phyloP scores from a whole-genome alignment of 768 basidiomycete species.

The Boletus vinaceobasis region DNA sequence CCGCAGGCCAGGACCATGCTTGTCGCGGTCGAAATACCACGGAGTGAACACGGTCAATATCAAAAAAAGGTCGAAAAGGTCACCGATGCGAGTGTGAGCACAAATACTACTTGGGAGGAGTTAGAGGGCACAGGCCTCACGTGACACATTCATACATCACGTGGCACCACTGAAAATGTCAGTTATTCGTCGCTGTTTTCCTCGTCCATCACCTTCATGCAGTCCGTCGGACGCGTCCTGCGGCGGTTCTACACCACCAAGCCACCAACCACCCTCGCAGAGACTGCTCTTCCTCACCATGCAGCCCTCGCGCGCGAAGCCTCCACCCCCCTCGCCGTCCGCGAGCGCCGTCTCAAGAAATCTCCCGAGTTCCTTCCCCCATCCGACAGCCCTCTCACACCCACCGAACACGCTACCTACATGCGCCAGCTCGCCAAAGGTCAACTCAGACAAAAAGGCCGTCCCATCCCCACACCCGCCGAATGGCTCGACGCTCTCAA shows the following conservation, averaged over 20 bases:
- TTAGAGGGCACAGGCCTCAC: not conserved
- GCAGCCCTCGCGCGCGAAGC: constrained; percentile 55
- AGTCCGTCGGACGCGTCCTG: constrained; percentile 28
- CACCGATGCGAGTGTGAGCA: not conserved
- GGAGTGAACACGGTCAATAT: constrained; percentile 5
- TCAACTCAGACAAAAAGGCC: constrained; percentile 37
- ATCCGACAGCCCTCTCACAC: constrained; percentile 56
- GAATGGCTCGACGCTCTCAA: constrained; percentile 61
- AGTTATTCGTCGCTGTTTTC: not conserved
- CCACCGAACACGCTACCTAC: constrained; percentile 61
- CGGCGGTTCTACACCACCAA: constrained; percentile 40
- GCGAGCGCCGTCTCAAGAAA: constrained; percentile 58
- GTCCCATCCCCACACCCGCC: constrained; percentile 42
- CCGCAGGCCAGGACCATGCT: constrained; percentile 40
- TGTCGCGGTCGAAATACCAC: not conserved
- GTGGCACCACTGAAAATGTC: not conserved
- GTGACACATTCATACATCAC: not conserved
- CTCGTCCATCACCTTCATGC: constrained; percentile 20
- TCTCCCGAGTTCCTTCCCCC: constrained; percentile 35
- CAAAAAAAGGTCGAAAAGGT: not conserved
- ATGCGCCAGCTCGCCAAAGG: constrained; percentile 54
- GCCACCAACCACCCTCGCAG: constrained; percentile 8
- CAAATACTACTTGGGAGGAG: too few species aligned
- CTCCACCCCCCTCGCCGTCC: constrained; percentile 72
- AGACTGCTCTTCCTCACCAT: constrained; percentile 47